These are phyloP conservation scores for Sistotremastrum niveocremeum DNA, from an alignment of 768 basidiomycete genomes.

Conservation along the genomic window DNA sequence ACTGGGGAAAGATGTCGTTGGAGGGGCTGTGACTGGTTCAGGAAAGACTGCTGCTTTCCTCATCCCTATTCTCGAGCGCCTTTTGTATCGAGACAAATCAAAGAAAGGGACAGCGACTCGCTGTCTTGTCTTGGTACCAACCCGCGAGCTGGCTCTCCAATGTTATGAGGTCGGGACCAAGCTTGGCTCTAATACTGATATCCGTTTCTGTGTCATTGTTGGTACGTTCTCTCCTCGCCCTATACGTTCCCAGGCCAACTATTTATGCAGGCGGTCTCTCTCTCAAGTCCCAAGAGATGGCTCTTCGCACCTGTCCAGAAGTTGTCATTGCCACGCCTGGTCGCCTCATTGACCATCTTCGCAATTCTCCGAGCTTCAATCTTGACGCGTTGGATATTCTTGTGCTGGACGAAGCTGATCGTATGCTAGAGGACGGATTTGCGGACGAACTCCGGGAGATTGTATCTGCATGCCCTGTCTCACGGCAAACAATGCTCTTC, in stretches of 20 bases:
- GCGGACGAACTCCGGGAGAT: conserved; percentile 91
- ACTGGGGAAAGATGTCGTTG: conserved; percentile 90
- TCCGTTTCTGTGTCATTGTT: conserved; percentile 83
- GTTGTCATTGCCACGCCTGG: conserved; percentile 95
- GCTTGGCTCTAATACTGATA: conserved; percentile 76
- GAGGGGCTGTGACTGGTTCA: conserved; percentile 90
- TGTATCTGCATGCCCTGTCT: conserved; percentile 73
- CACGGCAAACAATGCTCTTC: conserved; percentile 96
- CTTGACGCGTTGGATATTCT: conserved; percentile 88
- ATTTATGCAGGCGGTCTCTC: conserved; percentile 67
- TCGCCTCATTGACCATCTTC: conserved; percentile 93
- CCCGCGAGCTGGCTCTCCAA: conserved; percentile 90
- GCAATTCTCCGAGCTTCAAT: conserved; percentile 86
- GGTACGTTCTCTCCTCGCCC: conserved; percentile 31
- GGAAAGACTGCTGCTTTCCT: conserved; percentile 98
- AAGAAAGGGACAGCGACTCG: conserved; percentile 76
- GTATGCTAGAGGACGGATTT: conserved; percentile 94
- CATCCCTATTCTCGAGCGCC: conserved; percentile 85
- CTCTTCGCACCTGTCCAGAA: conserved; percentile 79
- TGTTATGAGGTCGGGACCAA: conserved; percentile 86
- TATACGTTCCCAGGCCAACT: background rate
- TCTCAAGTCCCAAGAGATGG: conserved; percentile 79
- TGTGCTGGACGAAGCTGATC: conserved; percentile 93
- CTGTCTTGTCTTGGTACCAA: conserved; percentile 87
- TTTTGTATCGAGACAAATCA: conserved; percentile 83